Percentiles rank a stretch among this genome's conserved stretches.
Evolutionary conservation across 345 rosid genomes (phyloP).

Genomic region (Bretschneidera sinensis): DNA sequence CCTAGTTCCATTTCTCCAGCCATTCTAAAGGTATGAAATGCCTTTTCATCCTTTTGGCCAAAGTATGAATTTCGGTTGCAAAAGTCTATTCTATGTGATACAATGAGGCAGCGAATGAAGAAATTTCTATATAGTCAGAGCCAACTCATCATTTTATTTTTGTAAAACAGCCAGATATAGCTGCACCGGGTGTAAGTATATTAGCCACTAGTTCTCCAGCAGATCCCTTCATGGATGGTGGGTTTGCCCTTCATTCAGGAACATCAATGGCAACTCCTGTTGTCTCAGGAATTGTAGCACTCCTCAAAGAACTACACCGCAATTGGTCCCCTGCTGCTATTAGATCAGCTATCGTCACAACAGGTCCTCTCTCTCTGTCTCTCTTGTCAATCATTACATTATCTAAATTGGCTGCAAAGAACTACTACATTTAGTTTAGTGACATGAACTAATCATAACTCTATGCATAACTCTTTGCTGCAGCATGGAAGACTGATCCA

Average conservation of each 20-base stretch:
- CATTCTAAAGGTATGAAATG: slow-evolving; percentile 28
- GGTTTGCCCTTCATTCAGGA: slow-evolving; percentile 22
- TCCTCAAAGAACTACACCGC: slow-evolving; percentile 36
- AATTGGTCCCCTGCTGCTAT: slow-evolving; percentile 43
- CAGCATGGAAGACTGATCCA: slow-evolving; percentile 39
- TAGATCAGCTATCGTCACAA: slow-evolving; percentile 46
- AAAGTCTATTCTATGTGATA: background rate
- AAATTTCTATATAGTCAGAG: no score
- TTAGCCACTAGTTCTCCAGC: slow-evolving; percentile 32
- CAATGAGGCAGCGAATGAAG: background rate
- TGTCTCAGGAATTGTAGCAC: slow-evolving; percentile 35
- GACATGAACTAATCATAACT: background rate
- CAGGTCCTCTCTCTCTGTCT: slow-evolving; percentile 28
- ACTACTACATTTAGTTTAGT: background rate
- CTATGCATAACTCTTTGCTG: background rate
- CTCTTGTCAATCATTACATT: no score
- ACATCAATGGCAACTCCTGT: slow-evolving; percentile 43
- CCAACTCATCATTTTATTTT: no score
- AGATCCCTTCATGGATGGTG: background rate
- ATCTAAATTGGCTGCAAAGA: no score
- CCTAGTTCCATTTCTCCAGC: slow-evolving; percentile 50
- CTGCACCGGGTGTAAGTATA: slow-evolving; percentile 40
- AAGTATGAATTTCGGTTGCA: slow-evolving; percentile 22
- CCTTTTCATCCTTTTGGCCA: slow-evolving; percentile 10
- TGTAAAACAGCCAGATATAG: slow-evolving; percentile 37